These are phyloP conservation scores for Vitis hybrid DNA, from an alignment of 177 flowering plant species.

Conservation along the genomic window DNA sequence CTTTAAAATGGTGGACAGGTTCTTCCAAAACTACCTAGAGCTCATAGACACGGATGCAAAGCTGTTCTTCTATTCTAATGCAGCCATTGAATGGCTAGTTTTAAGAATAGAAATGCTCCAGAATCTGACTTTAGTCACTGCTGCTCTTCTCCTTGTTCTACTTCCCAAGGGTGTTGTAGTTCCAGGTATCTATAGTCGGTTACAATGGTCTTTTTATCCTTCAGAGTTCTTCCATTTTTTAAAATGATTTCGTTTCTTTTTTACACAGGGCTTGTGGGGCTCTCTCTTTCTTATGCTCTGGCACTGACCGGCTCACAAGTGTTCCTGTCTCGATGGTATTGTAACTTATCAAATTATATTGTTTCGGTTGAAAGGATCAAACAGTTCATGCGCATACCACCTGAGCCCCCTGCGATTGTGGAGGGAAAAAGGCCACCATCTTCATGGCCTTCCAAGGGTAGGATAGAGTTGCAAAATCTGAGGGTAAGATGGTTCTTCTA, in stretches of 20 bases:
- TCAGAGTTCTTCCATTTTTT: too few species aligned
- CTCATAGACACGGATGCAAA: constrained; percentile 72
- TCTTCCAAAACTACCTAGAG: constrained; percentile 53
- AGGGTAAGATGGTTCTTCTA: too few species aligned
- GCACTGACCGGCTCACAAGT: constrained; percentile 54
- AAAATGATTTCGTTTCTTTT: background rate
- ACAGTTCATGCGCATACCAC: too few species aligned
- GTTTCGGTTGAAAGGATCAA: too few species aligned
- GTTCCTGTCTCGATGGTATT: constrained; percentile 62
- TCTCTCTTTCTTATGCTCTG: constrained; percentile 83
- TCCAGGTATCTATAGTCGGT: constrained; percentile 48
- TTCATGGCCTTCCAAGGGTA: too few species aligned
- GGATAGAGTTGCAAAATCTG: too few species aligned
- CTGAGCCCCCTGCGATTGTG: too few species aligned
- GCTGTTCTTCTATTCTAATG: constrained; percentile 70
- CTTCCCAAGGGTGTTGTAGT: constrained; percentile 44
- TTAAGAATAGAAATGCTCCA: constrained; percentile 70
- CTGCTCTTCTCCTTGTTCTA: constrained; percentile 60
- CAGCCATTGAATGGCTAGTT: constrained; percentile 73
- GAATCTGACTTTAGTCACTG: constrained; percentile 64
- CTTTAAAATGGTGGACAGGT: constrained; percentile 49
- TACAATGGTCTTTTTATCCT: background rate
- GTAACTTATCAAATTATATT: constrained; percentile 57
- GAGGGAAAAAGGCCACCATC: too few species aligned
- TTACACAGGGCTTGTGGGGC: constrained; percentile 76